Conservation (phyloP, 108 stramenopile species). For the Conticribra guillardii region DNA sequence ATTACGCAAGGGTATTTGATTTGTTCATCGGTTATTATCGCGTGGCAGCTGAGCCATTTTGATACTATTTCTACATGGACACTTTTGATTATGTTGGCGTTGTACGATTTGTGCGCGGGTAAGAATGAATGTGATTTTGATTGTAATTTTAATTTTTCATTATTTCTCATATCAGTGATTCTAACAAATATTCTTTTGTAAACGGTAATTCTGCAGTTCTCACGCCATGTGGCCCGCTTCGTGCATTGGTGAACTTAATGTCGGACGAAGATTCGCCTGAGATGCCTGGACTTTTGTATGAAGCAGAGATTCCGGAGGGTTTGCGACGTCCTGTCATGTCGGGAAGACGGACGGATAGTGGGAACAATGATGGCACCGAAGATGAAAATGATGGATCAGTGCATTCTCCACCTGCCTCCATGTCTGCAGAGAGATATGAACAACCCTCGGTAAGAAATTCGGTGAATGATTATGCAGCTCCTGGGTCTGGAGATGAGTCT, state of each 20-base stretch:
- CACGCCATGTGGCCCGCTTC: too few relatives aligned
- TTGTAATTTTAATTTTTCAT: too few relatives aligned
- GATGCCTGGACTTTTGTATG: conserved; percentile 97
- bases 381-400: conserved; percentile 9
- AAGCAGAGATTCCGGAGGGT: conserved; percentile 88
- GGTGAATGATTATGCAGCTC: conserved; percentile 2
- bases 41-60: conserved; percentile 93
- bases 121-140: conserved; percentile 89
- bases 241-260: conserved; percentile 91
- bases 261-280: conserved; percentile 89
- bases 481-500: neutral
- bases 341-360: conserved; percentile 14
- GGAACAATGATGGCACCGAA: conserved; percentile 18
- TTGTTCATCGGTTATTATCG: conserved; percentile 90
- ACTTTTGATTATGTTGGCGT: conserved; percentile 90
- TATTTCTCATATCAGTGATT: too few relatives aligned
- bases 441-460: conserved; percentile 19
- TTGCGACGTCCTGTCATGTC: conserved; percentile 63
- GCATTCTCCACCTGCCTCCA: conserved; percentile 25
- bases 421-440: conserved; percentile 37
- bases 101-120: conserved; percentile 95
- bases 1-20: conserved; percentile 94
- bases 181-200: too few relatives aligned
- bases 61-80: conserved; percentile 96
- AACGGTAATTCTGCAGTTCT: too few relatives aligned